These are phyloP conservation scores for Pythium monospermum DNA, from an alignment of 352 stramenopile genomes.

Conservation along the genomic window DNA sequence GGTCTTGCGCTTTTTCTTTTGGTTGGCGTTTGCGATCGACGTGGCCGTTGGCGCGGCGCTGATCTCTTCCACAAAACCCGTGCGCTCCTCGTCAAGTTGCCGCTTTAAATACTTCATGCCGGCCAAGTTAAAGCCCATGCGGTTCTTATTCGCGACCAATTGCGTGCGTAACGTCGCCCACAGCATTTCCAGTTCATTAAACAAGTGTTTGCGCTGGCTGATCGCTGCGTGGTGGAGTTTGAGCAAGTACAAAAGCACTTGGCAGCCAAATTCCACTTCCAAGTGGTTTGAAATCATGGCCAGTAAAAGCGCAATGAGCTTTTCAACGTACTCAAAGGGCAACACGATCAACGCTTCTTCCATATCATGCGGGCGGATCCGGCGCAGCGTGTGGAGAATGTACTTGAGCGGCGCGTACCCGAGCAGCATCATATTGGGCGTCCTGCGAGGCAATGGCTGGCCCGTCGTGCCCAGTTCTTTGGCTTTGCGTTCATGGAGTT, in stretches of 20 bases:
- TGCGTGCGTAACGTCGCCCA: slow-evolving; percentile 71
- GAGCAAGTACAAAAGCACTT: slow-evolving; percentile 69
- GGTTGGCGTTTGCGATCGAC: background rate
- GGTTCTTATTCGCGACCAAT: slow-evolving; percentile 76
- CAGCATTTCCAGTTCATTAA: slow-evolving; percentile 76
- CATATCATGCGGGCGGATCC: slow-evolving; percentile 93
- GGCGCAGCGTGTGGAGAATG: slow-evolving; percentile 90
- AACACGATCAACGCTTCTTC: slow-evolving; percentile 97
- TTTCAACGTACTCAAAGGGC: slow-evolving; percentile 94
- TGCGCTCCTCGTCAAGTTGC: slow-evolving; percentile 73
- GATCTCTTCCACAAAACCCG: slow-evolving; percentile 76
- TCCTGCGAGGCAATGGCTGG: slow-evolving; percentile 30
- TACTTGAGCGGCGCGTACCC: slow-evolving; percentile 93
- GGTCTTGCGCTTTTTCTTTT: slow-evolving; percentile 58
- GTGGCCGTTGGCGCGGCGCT: slow-evolving; percentile 23
- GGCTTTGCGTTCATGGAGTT: slow-evolving; percentile 53
- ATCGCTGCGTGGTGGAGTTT: slow-evolving; percentile 79
- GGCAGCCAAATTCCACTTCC: slow-evolving; percentile 92
- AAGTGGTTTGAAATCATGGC: slow-evolving; percentile 83
- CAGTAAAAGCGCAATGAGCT: slow-evolving; percentile 91
- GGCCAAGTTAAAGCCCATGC: slow-evolving; percentile 85
- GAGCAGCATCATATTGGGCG: slow-evolving; percentile 92
- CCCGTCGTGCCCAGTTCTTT: slow-evolving; percentile 36
- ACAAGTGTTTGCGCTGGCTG: slow-evolving; percentile 53
- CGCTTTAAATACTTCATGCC: slow-evolving; percentile 87